A percentile compares a stretch with the other conserved stretches of the same genome.
Evolutionary conservation across 2,329 filamentous ascomycete species (phyloP).

Genomic region (Thielaviopsis populi): DNA sequence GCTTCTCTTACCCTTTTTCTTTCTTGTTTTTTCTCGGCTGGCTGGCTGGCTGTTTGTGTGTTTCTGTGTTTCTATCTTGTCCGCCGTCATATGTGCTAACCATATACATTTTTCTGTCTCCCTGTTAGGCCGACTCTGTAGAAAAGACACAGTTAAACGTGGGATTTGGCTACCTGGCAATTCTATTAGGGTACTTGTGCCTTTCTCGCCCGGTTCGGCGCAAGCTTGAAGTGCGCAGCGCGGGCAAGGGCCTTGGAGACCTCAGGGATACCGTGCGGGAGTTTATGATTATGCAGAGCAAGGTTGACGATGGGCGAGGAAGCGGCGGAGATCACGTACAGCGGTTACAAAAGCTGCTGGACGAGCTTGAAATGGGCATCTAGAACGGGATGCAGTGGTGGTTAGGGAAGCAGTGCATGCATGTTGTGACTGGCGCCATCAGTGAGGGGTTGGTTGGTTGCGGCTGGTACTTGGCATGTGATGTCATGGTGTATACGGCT

Average conservation of each 20-base stretch:
- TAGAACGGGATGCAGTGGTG: background rate
- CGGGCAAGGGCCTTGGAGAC: constrained; percentile 30
- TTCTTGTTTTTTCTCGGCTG: background rate
- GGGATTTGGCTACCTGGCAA: constrained; percentile 69
- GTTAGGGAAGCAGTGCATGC: background rate
- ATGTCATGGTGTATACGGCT: no score
- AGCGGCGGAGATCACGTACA: constrained; percentile 23
- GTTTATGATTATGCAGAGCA: constrained; percentile 38
- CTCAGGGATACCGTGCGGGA: constrained; percentile 39
- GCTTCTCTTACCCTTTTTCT: no score
- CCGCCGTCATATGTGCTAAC: background rate
- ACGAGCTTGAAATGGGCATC: constrained; percentile 22
- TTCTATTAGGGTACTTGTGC: constrained; percentile 70
- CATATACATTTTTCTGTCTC: background rate
- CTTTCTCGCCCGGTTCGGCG: constrained; percentile 35
- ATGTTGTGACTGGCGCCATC: background rate
- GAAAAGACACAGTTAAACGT: constrained; percentile 69
- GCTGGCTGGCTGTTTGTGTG: background rate
- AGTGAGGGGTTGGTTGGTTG: no score
- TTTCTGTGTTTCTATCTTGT: background rate
- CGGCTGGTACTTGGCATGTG: no score
- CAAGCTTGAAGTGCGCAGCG: constrained; percentile 29
- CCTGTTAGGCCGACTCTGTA: constrained; percentile 46
- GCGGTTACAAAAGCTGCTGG: constrained; percentile 25
- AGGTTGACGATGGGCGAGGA: constrained; percentile 30